phyloP scores from a whole-genome alignment of 2,329 filamentous ascomycete genomes.

The Arthroderma sp. region DNA sequence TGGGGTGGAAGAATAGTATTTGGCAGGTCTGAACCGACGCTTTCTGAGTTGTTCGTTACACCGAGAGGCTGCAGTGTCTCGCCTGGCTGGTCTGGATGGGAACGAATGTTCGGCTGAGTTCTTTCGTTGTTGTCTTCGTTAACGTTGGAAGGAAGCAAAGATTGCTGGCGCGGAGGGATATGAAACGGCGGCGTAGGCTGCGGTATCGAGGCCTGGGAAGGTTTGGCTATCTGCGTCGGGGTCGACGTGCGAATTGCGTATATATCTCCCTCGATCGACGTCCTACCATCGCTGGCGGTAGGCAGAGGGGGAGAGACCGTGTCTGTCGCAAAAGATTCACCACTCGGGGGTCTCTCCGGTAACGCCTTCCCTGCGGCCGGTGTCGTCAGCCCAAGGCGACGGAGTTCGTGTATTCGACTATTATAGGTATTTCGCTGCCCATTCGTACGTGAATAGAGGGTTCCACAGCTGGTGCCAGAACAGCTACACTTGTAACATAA shows the following conservation, averaged over 20 bases:
- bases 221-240: constrained; percentile 37
- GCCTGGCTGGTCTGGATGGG: too few relatives aligned
- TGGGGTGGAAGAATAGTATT: too few relatives aligned
- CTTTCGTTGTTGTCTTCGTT: constrained; percentile 14
- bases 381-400: constrained; percentile 48
- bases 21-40: not conserved
- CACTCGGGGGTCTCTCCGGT: constrained; percentile 55
- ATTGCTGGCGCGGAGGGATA: constrained; percentile 26
- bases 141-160: constrained; percentile 23
- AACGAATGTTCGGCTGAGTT: too few relatives aligned
- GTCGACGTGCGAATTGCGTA: constrained; percentile 41
- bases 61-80: too few relatives aligned
- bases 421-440: constrained; percentile 73
- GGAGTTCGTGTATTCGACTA: constrained; percentile 74
- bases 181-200: constrained; percentile 7
- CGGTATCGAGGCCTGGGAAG: constrained; percentile 2
- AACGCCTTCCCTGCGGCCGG: constrained; percentile 57
- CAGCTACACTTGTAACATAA: not conserved
- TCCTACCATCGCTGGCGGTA: constrained; percentile 8
- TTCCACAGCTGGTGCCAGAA: not conserved
- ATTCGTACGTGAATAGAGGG: not conserved
- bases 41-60: not conserved
- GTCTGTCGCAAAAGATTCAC: constrained; percentile 39
- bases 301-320: constrained; percentile 18
- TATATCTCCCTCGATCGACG: constrained; percentile 24